phyloP scores from a whole-genome alignment of 768 basidiomycete species.

The Boletus subcaerulescens region DNA sequence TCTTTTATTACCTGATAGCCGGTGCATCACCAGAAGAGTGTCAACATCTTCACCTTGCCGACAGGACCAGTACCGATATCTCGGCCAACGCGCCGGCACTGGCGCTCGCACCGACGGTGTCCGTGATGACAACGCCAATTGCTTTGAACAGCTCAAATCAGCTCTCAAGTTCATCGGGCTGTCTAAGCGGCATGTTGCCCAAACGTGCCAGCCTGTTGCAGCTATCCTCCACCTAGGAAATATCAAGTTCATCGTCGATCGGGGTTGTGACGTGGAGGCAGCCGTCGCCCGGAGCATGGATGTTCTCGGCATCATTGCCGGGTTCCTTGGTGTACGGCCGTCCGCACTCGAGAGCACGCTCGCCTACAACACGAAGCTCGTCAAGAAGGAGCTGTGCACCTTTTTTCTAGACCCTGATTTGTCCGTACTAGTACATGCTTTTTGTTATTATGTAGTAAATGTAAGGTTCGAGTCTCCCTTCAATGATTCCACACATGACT shows the following conservation, averaged over 20 bases:
- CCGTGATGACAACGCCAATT: slow-evolving; percentile 75
- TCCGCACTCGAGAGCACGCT: slow-evolving; percentile 73
- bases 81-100: too few species aligned
- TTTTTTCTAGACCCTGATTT: slow-evolving; percentile 89
- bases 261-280: slow-evolving; percentile 82
- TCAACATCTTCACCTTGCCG: slow-evolving; percentile 79
- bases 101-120: slow-evolving; percentile 36
- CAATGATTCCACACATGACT: too few species aligned
- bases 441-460: too few species aligned
- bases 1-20: slow-evolving; percentile 39
- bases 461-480: too few species aligned
- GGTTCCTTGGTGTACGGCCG: slow-evolving; percentile 84
- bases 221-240: slow-evolving; percentile 97
- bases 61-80: slow-evolving; percentile 39
- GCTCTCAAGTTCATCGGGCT: slow-evolving; percentile 94
- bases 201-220: slow-evolving; percentile 91
- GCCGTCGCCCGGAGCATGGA: slow-evolving; percentile 89
- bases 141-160: slow-evolving; percentile 91
- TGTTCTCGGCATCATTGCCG: slow-evolving; percentile 79
- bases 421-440: too few species aligned
- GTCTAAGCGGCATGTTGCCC: slow-evolving; percentile 92
- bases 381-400: slow-evolving; percentile 94
- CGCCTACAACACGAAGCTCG: slow-evolving; percentile 88
- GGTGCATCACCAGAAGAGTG: slow-evolving; percentile 88
- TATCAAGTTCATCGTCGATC: slow-evolving; percentile 89